Conservation (phyloP, 208 protist species). For the Zelonia costaricensis region DNA sequence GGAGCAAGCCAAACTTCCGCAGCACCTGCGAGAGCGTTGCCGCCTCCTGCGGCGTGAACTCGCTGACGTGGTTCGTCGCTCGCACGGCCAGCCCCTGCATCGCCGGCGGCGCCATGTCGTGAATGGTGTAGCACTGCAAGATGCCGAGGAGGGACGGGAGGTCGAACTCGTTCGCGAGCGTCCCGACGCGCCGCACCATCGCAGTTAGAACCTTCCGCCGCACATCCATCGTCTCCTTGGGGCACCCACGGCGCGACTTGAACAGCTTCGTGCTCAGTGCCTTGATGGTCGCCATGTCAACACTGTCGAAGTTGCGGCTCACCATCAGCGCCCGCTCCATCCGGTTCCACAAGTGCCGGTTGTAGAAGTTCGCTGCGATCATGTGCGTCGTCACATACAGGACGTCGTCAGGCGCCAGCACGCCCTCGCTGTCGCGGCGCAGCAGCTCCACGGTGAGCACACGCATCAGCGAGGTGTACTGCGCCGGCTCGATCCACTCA, state of each 20-base stretch:
- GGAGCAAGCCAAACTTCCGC: slow-evolving; percentile 76
- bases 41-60: slow-evolving; percentile 88
- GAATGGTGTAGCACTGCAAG: slow-evolving; percentile 88
- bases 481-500: slow-evolving; percentile 60
- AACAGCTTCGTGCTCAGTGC: slow-evolving; percentile 87
- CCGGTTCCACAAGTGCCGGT: slow-evolving; percentile 87
- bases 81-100: slow-evolving; percentile 81
- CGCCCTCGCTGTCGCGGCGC: slow-evolving; percentile 79
- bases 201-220: slow-evolving; percentile 78
- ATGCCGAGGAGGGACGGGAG: slow-evolving; percentile 84
- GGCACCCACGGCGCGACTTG: slow-evolving; percentile 80
- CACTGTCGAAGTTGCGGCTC: slow-evolving; percentile 57
- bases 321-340: slow-evolving; percentile 68
- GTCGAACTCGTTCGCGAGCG: slow-evolving; percentile 90
- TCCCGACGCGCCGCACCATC: slow-evolving; percentile 69
- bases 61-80: slow-evolving; percentile 81
- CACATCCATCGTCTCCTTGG: slow-evolving; percentile 82
- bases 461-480: slow-evolving; percentile 80
- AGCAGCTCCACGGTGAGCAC: slow-evolving; percentile 81
- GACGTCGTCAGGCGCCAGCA: slow-evolving; percentile 86
- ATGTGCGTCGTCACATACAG: slow-evolving; percentile 87
- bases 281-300: slow-evolving; percentile 87
- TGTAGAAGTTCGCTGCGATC: slow-evolving; percentile 87
- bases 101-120: slow-evolving; percentile 76
- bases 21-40: slow-evolving; percentile 81